A percentile compares a stretch with the other conserved stretches of the same genome.
These are phyloP conservation scores for Dactylellina cionopaga DNA, from an alignment of 2,329 filamentous ascomycete genomes.

Conservation along the genomic window DNA sequence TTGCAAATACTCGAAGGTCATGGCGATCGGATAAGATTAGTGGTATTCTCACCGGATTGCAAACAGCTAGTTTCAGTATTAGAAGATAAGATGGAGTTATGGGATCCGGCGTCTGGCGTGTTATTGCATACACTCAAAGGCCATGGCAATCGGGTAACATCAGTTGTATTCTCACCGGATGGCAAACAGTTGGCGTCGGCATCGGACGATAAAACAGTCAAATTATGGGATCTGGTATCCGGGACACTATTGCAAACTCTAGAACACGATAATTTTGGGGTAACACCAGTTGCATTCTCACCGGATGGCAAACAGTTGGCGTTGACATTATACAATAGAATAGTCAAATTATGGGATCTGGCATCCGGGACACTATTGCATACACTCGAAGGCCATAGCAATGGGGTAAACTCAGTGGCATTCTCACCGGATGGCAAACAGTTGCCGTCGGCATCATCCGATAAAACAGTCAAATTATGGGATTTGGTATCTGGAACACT, in stretches of 20 bases:
- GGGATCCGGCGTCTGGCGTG: not conserved
- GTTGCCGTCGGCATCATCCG: not conserved
- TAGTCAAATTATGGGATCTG: not conserved
- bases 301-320: slow-evolving; percentile 52
- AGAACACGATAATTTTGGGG: no score
- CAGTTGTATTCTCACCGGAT: not conserved
- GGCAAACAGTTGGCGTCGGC: not conserved
- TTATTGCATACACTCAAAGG: not conserved
- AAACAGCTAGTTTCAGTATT: not conserved
- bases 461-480: not conserved
- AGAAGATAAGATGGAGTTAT: slow-evolving; percentile 62
- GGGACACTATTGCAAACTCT: not conserved
- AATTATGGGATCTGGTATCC: not conserved
- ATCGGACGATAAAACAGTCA: not conserved
- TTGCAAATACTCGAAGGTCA: not conserved
- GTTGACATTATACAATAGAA: not conserved
- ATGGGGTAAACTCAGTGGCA: not conserved
- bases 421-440: not conserved
- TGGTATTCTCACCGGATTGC: not conserved
- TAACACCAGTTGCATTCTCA: not conserved
- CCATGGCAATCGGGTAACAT: not conserved
- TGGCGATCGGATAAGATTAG: not conserved
- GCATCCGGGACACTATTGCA: not conserved
- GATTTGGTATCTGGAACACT: not conserved
- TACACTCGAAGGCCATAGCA: not conserved